phyloP scores from a whole-genome alignment of 148 eudicot genomes.

The Rhododendron ferrugineum region DNA sequence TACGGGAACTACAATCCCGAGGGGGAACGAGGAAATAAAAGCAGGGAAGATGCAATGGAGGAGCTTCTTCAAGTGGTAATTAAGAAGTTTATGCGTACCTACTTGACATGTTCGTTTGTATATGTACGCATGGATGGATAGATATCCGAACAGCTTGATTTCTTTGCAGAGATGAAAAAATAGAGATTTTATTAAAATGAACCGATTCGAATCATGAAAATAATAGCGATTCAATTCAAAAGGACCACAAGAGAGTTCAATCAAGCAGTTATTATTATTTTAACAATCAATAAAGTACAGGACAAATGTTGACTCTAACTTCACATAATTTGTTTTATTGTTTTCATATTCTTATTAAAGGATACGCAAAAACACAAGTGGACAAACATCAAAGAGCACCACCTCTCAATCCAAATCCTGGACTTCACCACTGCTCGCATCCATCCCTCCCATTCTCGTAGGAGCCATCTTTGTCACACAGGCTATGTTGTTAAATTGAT shows the following conservation, averaged over 20 bases:
- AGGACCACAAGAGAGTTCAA: background rate
- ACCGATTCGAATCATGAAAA: too few species aligned
- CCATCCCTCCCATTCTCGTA: background rate
- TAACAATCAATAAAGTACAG: too few species aligned
- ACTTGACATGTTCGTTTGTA: background rate
- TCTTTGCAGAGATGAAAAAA: background rate
- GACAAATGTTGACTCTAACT: too few species aligned
- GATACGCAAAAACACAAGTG: background rate
- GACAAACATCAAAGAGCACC: background rate
- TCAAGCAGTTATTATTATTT: too few species aligned
- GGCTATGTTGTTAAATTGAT: too few species aligned
- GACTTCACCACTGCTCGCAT: background rate
- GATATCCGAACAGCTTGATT: background rate
- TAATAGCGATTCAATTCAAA: too few species aligned
- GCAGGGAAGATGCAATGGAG: constrained; percentile 66
- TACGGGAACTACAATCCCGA: constrained; percentile 86
- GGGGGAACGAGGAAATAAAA: constrained; percentile 60
- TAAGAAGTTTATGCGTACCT: constrained; percentile 8
- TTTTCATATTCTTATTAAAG: too few species aligned
- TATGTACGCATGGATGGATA: background rate
- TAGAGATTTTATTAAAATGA: background rate
- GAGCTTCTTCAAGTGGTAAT: constrained; percentile 82
- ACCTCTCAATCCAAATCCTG: background rate
- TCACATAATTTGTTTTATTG: background rate
- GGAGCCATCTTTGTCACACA: background rate